phyloP scores from a whole-genome alignment of 805 yeast species.

The Yamadazyma akitaensis region DNA sequence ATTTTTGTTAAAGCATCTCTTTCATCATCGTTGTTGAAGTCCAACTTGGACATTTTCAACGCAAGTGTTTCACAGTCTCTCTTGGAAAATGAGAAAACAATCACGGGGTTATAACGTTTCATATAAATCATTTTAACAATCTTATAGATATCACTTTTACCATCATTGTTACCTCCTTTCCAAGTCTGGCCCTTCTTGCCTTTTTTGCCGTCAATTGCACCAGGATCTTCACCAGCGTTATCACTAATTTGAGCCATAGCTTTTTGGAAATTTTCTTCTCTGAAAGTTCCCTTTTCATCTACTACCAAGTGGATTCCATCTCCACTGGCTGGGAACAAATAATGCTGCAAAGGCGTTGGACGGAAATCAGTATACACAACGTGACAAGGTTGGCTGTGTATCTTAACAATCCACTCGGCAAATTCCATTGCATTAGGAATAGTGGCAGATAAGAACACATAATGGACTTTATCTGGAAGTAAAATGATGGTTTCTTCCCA shows the following conservation, averaged over 20 bases:
- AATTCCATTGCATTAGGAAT: constrained; percentile 92
- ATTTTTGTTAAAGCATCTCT: constrained; percentile 87
- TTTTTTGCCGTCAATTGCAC: constrained; percentile 51
- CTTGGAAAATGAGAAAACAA: constrained; percentile 96
- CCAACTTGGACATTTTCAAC: constrained; percentile 90
- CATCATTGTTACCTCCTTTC: constrained; percentile 82
- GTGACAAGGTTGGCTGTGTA: constrained; percentile 95
- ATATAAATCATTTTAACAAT: constrained; percentile 98
- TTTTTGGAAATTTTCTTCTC: constrained; percentile 97
- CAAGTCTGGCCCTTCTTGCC: constrained; percentile 77
- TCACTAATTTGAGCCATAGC: constrained; percentile 94
- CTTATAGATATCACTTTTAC: constrained; percentile 84
- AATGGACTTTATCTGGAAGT: constrained; percentile 93
- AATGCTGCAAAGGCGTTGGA: constrained; percentile 98
- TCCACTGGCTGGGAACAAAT: constrained; percentile 96
- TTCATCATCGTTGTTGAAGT: constrained; percentile 92
- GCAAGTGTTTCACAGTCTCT: constrained; percentile 96
- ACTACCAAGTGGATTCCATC: constrained; percentile 97
- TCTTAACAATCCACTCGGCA: constrained; percentile 97
- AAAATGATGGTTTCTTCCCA: constrained; percentile 99
- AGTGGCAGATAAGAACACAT: constrained; percentile 91
- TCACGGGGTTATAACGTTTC: constrained; percentile 94
- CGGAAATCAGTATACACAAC: constrained; percentile 98
- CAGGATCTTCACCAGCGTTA: constrained; percentile 80
- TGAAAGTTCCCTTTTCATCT: constrained; percentile 92